Conservation (phyloP, 352 stramenopile genomes). For the Phytopythium chamaehyphon region DNA sequence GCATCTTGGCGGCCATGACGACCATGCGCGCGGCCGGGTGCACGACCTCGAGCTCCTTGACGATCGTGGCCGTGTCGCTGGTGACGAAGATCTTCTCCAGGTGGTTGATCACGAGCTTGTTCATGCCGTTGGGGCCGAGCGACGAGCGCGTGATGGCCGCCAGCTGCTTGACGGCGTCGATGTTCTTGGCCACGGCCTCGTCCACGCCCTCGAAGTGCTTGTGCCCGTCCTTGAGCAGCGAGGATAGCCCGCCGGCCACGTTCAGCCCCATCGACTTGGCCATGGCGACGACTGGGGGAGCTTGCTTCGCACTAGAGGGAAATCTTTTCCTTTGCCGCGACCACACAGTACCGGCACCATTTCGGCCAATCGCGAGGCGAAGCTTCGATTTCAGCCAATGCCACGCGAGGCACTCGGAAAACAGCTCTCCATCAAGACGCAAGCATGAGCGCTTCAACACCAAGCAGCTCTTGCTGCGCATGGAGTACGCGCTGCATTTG, state of each 20-base stretch:
- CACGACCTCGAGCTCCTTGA: slow-evolving; percentile 98
- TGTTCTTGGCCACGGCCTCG: slow-evolving; percentile 97
- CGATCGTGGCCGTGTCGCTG: slow-evolving; percentile 98
- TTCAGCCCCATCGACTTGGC: slow-evolving; percentile 95
- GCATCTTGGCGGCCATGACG: slow-evolving; percentile 96
- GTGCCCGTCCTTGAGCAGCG: slow-evolving; percentile 98
- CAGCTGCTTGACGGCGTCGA: slow-evolving; percentile 98
- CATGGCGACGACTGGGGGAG: slow-evolving; percentile 29
- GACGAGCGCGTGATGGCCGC: slow-evolving; percentile 96
- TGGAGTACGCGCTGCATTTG: too few species aligned
- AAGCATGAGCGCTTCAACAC: too few species aligned
- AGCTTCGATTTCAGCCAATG: slow-evolving; percentile 3
- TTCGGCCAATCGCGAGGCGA: not conserved
- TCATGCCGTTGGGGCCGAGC: slow-evolving; percentile 98
- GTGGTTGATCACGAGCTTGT: slow-evolving; percentile 99
- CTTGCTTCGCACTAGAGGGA: not conserved
- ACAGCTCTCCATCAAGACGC: too few species aligned
- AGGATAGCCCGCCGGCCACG: slow-evolving; percentile 92
- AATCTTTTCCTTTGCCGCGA: slow-evolving; percentile 3
- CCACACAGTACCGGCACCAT: slow-evolving; percentile 3
- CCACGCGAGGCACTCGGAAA: too few species aligned
- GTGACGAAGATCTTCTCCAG: slow-evolving; percentile 99
- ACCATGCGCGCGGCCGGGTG: slow-evolving; percentile 99
- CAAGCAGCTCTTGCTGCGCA: too few species aligned
- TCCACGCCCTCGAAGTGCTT: slow-evolving; percentile 95